Evolutionary conservation across 2,329 filamentous ascomycete species (phyloP).

Genomic region (Escovopsis sp.): DNA sequence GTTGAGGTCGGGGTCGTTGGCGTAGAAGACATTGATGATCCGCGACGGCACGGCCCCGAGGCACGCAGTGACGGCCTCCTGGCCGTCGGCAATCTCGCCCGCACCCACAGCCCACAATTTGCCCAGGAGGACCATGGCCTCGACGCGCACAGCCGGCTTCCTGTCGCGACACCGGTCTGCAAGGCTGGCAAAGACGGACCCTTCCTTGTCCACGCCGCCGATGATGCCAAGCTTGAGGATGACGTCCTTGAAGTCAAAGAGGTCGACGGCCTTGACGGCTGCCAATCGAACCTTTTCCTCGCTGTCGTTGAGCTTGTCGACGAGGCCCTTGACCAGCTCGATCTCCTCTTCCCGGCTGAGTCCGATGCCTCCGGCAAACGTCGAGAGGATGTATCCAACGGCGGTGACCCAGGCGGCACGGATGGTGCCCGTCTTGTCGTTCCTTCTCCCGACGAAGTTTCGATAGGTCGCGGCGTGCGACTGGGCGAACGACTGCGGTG

Average conservation of each 20-base stretch:
- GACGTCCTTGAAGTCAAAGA: conserved; percentile 68
- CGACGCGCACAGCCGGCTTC: conserved; percentile 64
- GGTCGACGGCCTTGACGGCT: conserved; percentile 71
- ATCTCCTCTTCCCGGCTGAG: conserved; percentile 71
- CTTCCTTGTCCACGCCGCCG: conserved; percentile 60
- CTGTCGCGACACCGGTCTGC: conserved; percentile 83
- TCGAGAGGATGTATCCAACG: conserved; percentile 75
- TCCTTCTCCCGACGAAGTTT: conserved; percentile 68
- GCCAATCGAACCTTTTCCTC: conserved; percentile 87
- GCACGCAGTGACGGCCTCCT: conserved; percentile 60
- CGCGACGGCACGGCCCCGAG: conserved; percentile 70
- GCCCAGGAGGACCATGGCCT: conserved; percentile 72
- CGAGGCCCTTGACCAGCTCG: conserved; percentile 56
- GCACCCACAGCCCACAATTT: conserved; percentile 89
- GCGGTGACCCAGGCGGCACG: conserved; percentile 76
- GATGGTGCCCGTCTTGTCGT: conserved; percentile 74
- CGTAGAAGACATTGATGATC: conserved; percentile 78
- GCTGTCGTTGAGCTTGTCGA: conserved; percentile 69
- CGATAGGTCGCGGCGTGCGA: conserved; percentile 67
- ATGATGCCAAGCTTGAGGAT: conserved; percentile 65
- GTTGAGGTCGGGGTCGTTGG: conserved; percentile 78
- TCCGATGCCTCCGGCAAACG: conserved; percentile 79
- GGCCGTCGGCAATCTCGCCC: conserved; percentile 71
- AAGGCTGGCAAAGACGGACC: conserved; percentile 66
- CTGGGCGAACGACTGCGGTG: conserved; percentile 79